Evolutionary conservation across 2,329 filamentous ascomycete species (phyloP), one percentile per base, ranked within the genome.

Genomic region (Acrodontium crateriforme): DNA sequence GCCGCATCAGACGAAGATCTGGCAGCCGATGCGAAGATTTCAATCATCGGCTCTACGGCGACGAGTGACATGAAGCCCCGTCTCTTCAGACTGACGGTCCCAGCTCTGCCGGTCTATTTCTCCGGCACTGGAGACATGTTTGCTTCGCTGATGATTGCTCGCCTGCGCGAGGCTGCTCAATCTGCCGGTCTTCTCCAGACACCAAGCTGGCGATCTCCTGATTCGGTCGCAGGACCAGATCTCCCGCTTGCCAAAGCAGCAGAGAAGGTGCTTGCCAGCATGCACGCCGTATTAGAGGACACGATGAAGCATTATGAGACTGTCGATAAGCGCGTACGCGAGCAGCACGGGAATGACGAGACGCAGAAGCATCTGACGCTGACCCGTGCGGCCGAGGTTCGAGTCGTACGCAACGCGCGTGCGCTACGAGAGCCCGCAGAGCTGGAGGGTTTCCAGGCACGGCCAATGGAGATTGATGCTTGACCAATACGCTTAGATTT

Each of bases 91-190:
- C 76, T 95, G 46, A 73, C 79, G 31, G 82, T 94, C 31, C 84
- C 87, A 0, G 71, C 78, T 16, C 75, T 94, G 34, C 80, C 93
- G 49, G 81, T 84, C 57, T 93, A 89, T 64, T 98, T 95, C 58
- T 84, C 79, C 44, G 89, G 89, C 21, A 95, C 91, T 0, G 89
- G 89, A 25, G 89, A 98, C 60, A 94, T 98, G 87, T 95, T 98
- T 50, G 87, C 84, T 16, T 87, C 87, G 6, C 66, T 98, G 24
- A 84, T 83, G 49, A 74, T 93, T 2, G 81, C 81, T 21, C 74
- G 87, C 16, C 73, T 98, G 47, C 76, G 87, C 32, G 82, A 95
- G 60, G 84, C 82, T 15, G 78, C 82, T 2, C 55, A 61, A 28
- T 57, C 56, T 3, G 59, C 60, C 0, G 49, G 49, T 38, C 56